phyloP scores from a whole-genome alignment of 768 basidiomycete genomes.

The Suillus variegatus region DNA sequence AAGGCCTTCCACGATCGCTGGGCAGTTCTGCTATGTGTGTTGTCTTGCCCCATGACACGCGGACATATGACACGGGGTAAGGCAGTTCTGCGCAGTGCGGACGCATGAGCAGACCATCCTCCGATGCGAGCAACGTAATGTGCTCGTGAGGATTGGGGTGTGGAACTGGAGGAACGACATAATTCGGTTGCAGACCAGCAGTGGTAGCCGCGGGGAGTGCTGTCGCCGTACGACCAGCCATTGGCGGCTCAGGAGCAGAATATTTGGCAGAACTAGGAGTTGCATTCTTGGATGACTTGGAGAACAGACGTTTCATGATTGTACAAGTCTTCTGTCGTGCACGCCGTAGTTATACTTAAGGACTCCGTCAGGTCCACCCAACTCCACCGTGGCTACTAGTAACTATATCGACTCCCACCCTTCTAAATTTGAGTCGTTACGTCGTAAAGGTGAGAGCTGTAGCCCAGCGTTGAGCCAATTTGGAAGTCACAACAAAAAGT shows the following conservation, averaged over 20 bases:
- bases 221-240: not conserved
- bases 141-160: constrained; percentile 74
- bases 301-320: constrained; percentile 35
- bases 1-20: constrained; percentile 32
- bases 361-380: not conserved
- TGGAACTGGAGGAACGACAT: constrained; percentile 66
- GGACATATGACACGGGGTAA: constrained; percentile 42
- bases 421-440: constrained; percentile 1
- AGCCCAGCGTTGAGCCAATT: not conserved
- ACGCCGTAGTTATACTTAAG: not conserved
- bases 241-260: not conserved
- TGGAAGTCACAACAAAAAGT: not conserved
- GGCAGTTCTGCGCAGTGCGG: constrained; percentile 43
- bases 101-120: constrained; percentile 66
- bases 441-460: not conserved
- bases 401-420: not conserved
- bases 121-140: constrained; percentile 60
- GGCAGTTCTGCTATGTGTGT: constrained; percentile 54
- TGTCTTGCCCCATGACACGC: constrained; percentile 62
- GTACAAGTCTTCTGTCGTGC: not conserved
- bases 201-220: constrained; percentile 12
- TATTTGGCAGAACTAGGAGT: constrained; percentile 6
- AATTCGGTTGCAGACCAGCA: constrained; percentile 56
- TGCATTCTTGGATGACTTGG: constrained; percentile 19
- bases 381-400: not conserved